Evolutionary conservation across 306 rosid species (phyloP).

Genomic region (Boehmeria nivea): DNA sequence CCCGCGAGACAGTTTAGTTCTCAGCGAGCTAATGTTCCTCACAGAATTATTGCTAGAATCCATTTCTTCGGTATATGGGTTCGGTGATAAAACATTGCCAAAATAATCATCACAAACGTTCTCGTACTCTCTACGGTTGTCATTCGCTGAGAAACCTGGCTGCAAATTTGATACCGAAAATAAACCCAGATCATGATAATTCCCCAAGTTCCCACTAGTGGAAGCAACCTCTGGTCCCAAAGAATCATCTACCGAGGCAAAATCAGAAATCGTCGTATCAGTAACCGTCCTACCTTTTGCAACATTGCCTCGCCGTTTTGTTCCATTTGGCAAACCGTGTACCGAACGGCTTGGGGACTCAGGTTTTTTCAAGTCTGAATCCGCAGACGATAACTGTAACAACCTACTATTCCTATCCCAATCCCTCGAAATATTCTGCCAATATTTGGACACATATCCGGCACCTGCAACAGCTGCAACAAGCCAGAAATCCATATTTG

Average conservation of each 20-base stretch:
- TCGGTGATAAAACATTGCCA: constrained; percentile 9
- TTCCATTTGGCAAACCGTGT: constrained; percentile 12
- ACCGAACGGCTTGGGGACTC: constrained; percentile 27
- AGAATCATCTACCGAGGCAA: constrained; percentile 22
- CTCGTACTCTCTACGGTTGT: constrained; percentile 18
- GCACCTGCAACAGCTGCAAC: constrained; percentile 81
- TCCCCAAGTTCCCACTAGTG: constrained; percentile 26
- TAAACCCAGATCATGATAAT: constrained; percentile 22
- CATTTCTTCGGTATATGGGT: constrained; percentile 24
- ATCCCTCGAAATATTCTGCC: constrained; percentile 36
- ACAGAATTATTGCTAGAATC: constrained; percentile 30
- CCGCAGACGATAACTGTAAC: constrained; percentile 29
- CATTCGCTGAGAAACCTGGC: constrained; percentile 23
- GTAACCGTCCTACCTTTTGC: constrained; percentile 27
- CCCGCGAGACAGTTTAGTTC: constrained; percentile 28
- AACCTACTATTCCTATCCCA: constrained; percentile 21
- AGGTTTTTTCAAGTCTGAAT: constrained; percentile 32
- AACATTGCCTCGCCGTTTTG: constrained; percentile 25
- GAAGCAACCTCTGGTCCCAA: constrained; percentile 29
- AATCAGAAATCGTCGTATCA: constrained; percentile 19
- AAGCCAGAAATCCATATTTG: constrained; percentile 75
- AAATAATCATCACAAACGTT: constrained; percentile 26
- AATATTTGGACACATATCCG: constrained; percentile 70
- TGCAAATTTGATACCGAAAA: constrained; percentile 39
- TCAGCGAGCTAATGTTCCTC: constrained; percentile 44